Evolutionary conservation across 1,284 basidiomycete genomes (phyloP), one percentile per base, ranked within the genome.

Genomic region (Erythrobasidium hasegawianum): DNA sequence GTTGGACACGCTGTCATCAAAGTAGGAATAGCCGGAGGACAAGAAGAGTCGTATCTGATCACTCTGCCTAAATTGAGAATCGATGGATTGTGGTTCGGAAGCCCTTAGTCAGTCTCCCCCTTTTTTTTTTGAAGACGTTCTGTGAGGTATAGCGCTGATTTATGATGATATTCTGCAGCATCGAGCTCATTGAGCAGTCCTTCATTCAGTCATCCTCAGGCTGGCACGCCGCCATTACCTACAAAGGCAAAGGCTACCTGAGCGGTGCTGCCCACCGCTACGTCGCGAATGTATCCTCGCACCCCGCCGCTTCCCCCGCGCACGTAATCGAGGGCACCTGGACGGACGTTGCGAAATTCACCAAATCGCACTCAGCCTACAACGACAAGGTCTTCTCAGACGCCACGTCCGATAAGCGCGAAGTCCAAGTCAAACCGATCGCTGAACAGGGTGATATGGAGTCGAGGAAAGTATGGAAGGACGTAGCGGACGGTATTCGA

Each of bases 1-100:
- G 88, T 97, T 70, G 95, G 95, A 5, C 95, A 98, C 74, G 94
- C 94, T 5, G 79, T 89, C 29, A 81, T 98, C 47, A 88, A 85
- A 13, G 82, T 96, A 64, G 79, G 83, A 64, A 80, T 86, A 22
- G 81, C 85, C 2, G 79, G 80, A 10, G 85, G 85, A 1, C 75
- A 74, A 38, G 80, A 81, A 68, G 88, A 90, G 75, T 83, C 86
- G 68, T 97, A 90, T 80, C 81, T 97, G 61, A 89, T 98, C 77
- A 97, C 94, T 2, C 83, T 98, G 40, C 95, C 82, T 29, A 71
- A 70, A 65, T 69, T 72, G 57, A 64, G 66, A 39, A 80, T 79
- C 61, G 78, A 79, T 59, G 78, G 79, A 26, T 68, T 78, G 7
- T 76, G 71, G 69, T 73, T 59, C 54, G 61, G 69, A 59, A 74